Base-by-base conservation (phyloP, 2,329 filamentous ascomycete species). In the Colletotrichum sp. region DNA sequence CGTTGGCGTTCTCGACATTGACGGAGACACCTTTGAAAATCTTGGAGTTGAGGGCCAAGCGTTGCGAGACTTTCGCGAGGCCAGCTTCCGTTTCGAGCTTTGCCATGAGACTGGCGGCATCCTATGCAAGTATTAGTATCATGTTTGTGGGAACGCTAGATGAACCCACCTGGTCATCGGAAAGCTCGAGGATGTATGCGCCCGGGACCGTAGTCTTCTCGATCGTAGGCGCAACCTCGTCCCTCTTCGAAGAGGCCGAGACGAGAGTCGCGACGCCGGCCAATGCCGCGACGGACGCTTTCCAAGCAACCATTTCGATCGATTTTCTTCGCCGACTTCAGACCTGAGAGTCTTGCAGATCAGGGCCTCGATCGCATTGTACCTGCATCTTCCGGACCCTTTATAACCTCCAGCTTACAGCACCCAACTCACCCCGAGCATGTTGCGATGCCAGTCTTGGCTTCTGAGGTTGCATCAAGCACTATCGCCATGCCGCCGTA, bases 151-250 rank as follows among this genome's bases (percentile, higher is more conserved):
- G 4, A 52, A 26, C 14, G 6, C 34, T 10, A 39, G 34, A 39
- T 16, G 2, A 64, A 36, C 84, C 77, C 81, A 90, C 89, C 78
- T 88, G 83, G 18, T 84, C 84, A 34, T 89, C 86, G 39, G 89
- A 85, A 55, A 90, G 88, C 76, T 91, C 89, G 71, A 91, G 85
- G 76, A 91, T 89, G 81, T 87, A 91, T 14, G 86, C 86, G 16
- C 89, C 88, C 0, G 87, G 84, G n/a, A 91, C 79, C n/a, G 39
- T n/a, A 1, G 36, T 68, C 34, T 71, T 36, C 36, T 75, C 74
- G 0, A 75, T 43, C 2, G 84, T 24, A 13, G 74, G 74, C 5
- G 34, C 43, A 9, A 48, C 14, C 5, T 64, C 63, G 12, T 55
- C 59, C 18, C 34, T 64, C 70, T 60, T n/a, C 9, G 13, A 28